Conservation (phyloP, 164 flowering plant genomes). For the Aristolochia contorta region DNA sequence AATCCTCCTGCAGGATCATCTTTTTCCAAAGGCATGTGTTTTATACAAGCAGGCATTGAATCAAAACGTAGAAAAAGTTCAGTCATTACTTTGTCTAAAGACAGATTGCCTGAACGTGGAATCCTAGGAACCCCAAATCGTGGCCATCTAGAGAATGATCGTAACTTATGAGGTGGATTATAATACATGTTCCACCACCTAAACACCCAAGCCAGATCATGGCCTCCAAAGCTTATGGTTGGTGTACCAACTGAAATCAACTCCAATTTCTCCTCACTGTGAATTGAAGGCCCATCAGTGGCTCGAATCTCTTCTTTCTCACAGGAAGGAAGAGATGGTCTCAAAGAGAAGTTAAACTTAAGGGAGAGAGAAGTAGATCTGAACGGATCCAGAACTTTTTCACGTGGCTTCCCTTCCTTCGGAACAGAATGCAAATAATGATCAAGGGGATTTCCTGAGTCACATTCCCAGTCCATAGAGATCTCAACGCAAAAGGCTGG, state of each 20-base stretch:
- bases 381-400: slow-evolving; percentile 81
- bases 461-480: slow-evolving; percentile 96
- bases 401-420: slow-evolving; percentile 63
- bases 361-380: slow-evolving; percentile 91
- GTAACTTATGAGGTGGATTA: slow-evolving; percentile 86
- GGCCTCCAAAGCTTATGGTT: slow-evolving; percentile 66
- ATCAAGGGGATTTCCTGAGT: slow-evolving; percentile 79
- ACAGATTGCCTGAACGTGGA: slow-evolving; percentile 88
- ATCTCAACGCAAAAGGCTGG: slow-evolving; percentile 77
- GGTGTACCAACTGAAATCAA: slow-evolving; percentile 32
- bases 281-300: slow-evolving; percentile 25
- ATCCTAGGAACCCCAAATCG: slow-evolving; percentile 87
- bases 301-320: slow-evolving; percentile 24
- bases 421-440: slow-evolving; percentile 91
- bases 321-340: slow-evolving; percentile 34
- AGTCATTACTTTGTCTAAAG: slow-evolving; percentile 93
- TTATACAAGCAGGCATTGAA: slow-evolving; percentile 64
- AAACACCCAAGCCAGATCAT: slow-evolving; percentile 91
- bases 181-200: slow-evolving; percentile 80
- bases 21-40: slow-evolving; percentile 62
- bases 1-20: slow-evolving; percentile 97
- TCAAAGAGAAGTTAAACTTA: slow-evolving; percentile 73
- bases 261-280: slow-evolving; percentile 25
- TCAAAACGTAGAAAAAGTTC: slow-evolving; percentile 88
- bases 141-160: slow-evolving; percentile 88